Evolutionary conservation across 192 early-diverging fungal genomes (phyloP).

Genomic region (Coemansia sp.): DNA sequence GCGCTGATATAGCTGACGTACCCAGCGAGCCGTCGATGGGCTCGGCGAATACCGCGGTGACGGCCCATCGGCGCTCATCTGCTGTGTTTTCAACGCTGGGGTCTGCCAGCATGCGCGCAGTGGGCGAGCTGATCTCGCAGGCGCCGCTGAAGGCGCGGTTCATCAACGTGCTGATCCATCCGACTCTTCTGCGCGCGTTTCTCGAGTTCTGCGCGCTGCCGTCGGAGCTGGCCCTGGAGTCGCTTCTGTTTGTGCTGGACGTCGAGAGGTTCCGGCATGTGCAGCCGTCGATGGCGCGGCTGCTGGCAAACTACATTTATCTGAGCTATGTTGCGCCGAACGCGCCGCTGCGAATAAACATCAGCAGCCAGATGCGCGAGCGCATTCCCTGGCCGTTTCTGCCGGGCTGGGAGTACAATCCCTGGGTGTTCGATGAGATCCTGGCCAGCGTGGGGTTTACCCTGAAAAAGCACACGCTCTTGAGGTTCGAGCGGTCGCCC

Average conservation of each 20-base stretch:
- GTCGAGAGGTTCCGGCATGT: conserved; percentile 70
- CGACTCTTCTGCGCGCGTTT: conserved; percentile 32
- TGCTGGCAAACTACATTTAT: conserved; percentile 70
- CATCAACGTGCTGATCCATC: conserved; percentile 44
- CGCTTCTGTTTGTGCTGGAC: conserved; percentile 79
- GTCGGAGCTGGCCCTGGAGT: conserved; percentile 74
- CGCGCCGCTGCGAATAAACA: conserved; percentile 70
- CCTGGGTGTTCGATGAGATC: conserved; percentile 75
- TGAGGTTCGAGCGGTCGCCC: conserved; percentile 66
- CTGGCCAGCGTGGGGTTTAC: conserved; percentile 74
- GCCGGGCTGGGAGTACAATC: conserved; percentile 56
- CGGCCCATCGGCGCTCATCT: conserved; percentile 1
- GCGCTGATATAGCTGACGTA: too few relatives aligned
- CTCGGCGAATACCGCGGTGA: not conserved
- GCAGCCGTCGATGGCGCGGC: conserved; percentile 51
- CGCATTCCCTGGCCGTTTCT: conserved; percentile 71
- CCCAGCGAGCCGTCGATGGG: not conserved
- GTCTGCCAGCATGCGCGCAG: conserved; percentile 12
- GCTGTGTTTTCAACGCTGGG: not conserved
- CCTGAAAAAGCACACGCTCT: conserved; percentile 69
- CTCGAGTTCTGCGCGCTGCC: conserved; percentile 51
- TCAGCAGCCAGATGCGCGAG: conserved; percentile 64
- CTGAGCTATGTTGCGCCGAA: conserved; percentile 66
- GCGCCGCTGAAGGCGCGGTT: conserved; percentile 52
- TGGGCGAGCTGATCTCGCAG: conserved; percentile 20